These are phyloP conservation scores for Podila horticola DNA, from an alignment of 192 early-diverging fungal species.

Conservation along the genomic window DNA sequence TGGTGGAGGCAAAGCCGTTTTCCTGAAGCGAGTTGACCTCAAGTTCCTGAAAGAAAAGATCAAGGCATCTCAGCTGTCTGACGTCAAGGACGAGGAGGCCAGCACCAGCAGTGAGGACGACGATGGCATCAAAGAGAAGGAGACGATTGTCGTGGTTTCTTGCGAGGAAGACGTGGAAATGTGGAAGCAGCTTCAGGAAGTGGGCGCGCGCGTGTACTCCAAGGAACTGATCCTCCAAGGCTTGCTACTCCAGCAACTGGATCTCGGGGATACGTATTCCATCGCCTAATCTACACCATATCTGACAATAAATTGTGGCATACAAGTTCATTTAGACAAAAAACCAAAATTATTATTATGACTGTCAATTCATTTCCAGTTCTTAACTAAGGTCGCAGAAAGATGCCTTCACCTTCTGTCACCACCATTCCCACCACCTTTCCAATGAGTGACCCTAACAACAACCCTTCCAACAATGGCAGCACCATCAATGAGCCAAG, in stretches of 20 bases:
- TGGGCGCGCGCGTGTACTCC: slow-evolving; percentile 25
- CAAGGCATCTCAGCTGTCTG: background rate
- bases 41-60: slow-evolving; percentile 33
- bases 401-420: no score
- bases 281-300: slow-evolving; percentile 8
- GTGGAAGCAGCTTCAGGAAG: slow-evolving; percentile 33
- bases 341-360: no score
- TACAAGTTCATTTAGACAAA: background rate
- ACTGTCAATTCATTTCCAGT: no score
- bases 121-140: slow-evolving; percentile 10
- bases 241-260: slow-evolving; percentile 21
- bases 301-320: no score
- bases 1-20: slow-evolving; percentile 33
- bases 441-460: background rate
- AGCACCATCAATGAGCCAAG: background rate
- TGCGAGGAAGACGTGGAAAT: slow-evolving; percentile 39
- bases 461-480: background rate
- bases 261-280: slow-evolving; percentile 22
- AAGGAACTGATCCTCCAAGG: slow-evolving; percentile 31
- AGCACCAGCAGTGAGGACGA: background rate
- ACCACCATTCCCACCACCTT: no score
- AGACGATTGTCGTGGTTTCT: slow-evolving; percentile 28
- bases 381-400: no score
- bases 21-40: slow-evolving; percentile 22
- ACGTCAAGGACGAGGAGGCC: background rate